Evolutionary conservation across 305 asterid genomes (phyloP).

Genomic region (Fraxinus baroniana): DNA sequence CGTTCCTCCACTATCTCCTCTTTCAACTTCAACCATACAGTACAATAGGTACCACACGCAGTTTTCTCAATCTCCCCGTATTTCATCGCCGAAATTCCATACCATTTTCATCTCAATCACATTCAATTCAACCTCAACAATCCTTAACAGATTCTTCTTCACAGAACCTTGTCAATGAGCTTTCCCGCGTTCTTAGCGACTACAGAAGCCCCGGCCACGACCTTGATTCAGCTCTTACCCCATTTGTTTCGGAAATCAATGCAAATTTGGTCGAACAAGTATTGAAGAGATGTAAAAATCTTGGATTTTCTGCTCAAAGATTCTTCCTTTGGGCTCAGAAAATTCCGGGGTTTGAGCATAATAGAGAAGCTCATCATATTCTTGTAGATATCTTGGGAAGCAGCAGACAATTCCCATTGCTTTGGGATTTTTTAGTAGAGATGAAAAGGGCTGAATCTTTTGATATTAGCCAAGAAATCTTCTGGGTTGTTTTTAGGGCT

Average conservation of each 20-base stretch:
- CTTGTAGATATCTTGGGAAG: slow-evolving; percentile 72
- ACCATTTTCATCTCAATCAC: slow-evolving; percentile 26
- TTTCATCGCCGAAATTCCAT: neutral
- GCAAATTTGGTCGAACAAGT: slow-evolving; percentile 66
- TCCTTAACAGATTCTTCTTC: slow-evolving; percentile 29
- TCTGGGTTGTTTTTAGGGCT: slow-evolving; percentile 69
- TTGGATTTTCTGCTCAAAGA: slow-evolving; percentile 88
- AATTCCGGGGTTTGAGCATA: slow-evolving; percentile 62
- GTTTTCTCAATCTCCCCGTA: slow-evolving; percentile 3
- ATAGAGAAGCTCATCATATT: slow-evolving; percentile 59
- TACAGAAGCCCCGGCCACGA: slow-evolving; percentile 80
- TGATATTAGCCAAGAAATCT: slow-evolving; percentile 49
- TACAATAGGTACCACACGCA: slow-evolving; percentile 4
- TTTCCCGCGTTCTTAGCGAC: slow-evolving; percentile 83
- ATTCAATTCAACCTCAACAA: slow-evolving; percentile 21
- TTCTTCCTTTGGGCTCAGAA: slow-evolving; percentile 82
- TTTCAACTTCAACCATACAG: neutral
- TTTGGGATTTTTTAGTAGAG: slow-evolving; percentile 81
- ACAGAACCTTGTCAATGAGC: slow-evolving; percentile 59
- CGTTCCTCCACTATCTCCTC: slow-evolving; percentile 22
- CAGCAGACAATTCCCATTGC: slow-evolving; percentile 75
- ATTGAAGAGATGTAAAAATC: slow-evolving; percentile 72
- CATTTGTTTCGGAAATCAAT: slow-evolving; percentile 51
- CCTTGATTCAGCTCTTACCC: slow-evolving; percentile 72
- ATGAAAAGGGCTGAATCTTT: slow-evolving; percentile 41